phyloP scores from a whole-genome alignment of 1,284 basidiomycete species.

The Stereum hirsutum region DNA sequence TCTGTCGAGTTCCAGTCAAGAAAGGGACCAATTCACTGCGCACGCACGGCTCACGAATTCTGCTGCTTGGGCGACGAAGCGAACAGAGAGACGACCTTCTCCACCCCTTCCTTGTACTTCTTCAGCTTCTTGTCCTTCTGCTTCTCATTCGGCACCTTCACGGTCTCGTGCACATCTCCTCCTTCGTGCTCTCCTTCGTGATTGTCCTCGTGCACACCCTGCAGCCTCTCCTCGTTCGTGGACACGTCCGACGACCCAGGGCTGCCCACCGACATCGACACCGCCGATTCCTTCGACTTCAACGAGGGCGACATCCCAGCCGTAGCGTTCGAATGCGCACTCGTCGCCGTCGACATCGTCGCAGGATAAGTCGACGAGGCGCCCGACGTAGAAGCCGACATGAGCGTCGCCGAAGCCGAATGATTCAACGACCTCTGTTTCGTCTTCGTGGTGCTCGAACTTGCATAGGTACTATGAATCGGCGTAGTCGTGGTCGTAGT shows the following conservation, averaged over 20 bases:
- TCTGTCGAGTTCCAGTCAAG: too few relatives aligned
- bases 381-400: conserved; percentile 10
- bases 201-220: conserved; percentile 5
- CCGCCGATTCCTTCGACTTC: conserved; percentile 68
- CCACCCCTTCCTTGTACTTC: conserved; percentile 75
- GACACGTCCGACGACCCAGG: conserved; percentile 65
- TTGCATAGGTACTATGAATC: too few relatives aligned
- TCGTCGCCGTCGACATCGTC: conserved; percentile 35
- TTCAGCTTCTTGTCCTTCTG: conserved; percentile 64
- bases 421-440: conserved; percentile 31
- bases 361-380: not conserved
- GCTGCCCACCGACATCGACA: conserved; percentile 48
- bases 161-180: conserved; percentile 25
- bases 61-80: conserved; percentile 50
- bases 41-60: too few relatives aligned
- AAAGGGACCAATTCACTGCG: too few relatives aligned
- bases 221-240: conserved; percentile 35
- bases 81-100: conserved; percentile 74
- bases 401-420: conserved; percentile 37
- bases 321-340: conserved; percentile 35
- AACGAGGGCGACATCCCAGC: conserved; percentile 51
- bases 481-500: too few relatives aligned
- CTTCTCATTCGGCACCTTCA: conserved; percentile 27
- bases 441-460: not conserved
- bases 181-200: too few relatives aligned